These are phyloP conservation scores for Moesziomyces globuligerus DNA, from an alignment of 1,284 basidiomycete genomes.

Conservation along the genomic window DNA sequence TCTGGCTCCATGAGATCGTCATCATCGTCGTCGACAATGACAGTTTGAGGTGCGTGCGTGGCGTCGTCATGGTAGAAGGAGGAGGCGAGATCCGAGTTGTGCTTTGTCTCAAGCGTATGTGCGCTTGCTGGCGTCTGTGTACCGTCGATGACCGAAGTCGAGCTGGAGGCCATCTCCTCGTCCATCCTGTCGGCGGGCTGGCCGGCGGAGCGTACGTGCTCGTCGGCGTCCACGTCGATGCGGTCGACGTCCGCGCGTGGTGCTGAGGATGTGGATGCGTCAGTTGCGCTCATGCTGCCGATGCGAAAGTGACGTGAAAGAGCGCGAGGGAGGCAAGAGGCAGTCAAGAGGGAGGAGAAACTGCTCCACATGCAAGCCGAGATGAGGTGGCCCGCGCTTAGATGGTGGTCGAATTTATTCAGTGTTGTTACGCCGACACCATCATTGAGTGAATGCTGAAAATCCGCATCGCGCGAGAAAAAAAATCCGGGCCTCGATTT, in stretches of 20 bases:
- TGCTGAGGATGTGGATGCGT: too few species aligned
- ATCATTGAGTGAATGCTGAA: too few species aligned
- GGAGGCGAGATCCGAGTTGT: conserved; percentile 27
- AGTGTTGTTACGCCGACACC: too few species aligned
- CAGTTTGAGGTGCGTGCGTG: neutral
- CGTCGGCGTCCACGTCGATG: conserved; percentile 17
- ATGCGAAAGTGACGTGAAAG: too few species aligned
- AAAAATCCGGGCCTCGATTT: neutral
- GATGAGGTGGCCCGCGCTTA: neutral
- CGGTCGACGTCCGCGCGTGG: too few species aligned
- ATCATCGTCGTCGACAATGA: conserved; percentile 24
- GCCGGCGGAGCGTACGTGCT: conserved; percentile 4
- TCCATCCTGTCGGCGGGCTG: conserved; percentile 1
- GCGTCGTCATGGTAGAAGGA: conserved; percentile 24
- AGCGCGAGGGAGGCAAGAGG: too few species aligned
- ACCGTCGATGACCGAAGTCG: conserved; percentile 12
- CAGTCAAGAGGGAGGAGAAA: too few species aligned
- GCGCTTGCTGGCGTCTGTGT: conserved; percentile 24
- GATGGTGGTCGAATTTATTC: too few species aligned
- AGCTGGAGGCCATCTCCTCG: conserved; percentile 19
- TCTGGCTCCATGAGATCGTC: conserved; percentile 30
- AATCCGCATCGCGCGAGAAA: neutral
- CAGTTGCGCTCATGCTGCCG: too few species aligned
- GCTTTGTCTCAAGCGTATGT: conserved; percentile 6
- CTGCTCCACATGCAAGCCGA: neutral